Percentiles rank a stretch among this genome's conserved stretches.
These are phyloP conservation scores for Prunus fruticosa DNA, from an alignment of 306 rosid species.

Conservation along the genomic window DNA sequence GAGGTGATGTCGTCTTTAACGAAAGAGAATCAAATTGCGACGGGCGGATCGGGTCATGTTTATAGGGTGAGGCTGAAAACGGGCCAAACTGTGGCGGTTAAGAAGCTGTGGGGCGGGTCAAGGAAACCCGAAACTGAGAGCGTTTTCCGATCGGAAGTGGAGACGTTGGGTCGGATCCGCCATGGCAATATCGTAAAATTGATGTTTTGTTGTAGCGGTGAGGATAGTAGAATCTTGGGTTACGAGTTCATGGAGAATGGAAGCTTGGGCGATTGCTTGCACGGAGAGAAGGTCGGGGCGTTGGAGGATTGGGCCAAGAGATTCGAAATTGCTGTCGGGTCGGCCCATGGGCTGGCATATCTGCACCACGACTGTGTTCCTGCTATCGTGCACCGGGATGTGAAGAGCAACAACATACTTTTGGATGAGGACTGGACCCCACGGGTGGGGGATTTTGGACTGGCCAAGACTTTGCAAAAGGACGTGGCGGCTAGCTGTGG, in stretches of 20 bases:
- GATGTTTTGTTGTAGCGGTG: slow-evolving; percentile 58
- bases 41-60: slow-evolving; percentile 72
- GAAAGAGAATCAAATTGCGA: slow-evolving; percentile 49
- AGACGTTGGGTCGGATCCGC: slow-evolving; percentile 65
- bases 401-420: slow-evolving; percentile 87
- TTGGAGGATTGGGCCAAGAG: slow-evolving; percentile 51
- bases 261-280: slow-evolving; percentile 67
- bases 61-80: slow-evolving; percentile 54
- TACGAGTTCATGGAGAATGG: slow-evolving; percentile 85
- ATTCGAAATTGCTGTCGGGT: slow-evolving; percentile 55
- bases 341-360: slow-evolving; percentile 71
- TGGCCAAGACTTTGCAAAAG: slow-evolving; percentile 59
- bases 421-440: slow-evolving; percentile 61
- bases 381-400: slow-evolving; percentile 70
- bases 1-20: slow-evolving; percentile 51
- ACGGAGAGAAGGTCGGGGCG: slow-evolving; percentile 39
- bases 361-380: slow-evolving; percentile 78
- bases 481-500: slow-evolving; percentile 12
- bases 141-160: slow-evolving; percentile 66
- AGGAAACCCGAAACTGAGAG: slow-evolving; percentile 31
- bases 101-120: slow-evolving; percentile 52
- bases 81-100: slow-evolving; percentile 67
- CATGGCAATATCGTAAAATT: slow-evolving; percentile 80
- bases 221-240: slow-evolving; percentile 52
- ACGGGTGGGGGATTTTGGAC: slow-evolving; percentile 73